phyloP scores from a whole-genome alignment of 2,329 filamentous ascomycete species.

The Aspergillus pseudotamarii region DNA sequence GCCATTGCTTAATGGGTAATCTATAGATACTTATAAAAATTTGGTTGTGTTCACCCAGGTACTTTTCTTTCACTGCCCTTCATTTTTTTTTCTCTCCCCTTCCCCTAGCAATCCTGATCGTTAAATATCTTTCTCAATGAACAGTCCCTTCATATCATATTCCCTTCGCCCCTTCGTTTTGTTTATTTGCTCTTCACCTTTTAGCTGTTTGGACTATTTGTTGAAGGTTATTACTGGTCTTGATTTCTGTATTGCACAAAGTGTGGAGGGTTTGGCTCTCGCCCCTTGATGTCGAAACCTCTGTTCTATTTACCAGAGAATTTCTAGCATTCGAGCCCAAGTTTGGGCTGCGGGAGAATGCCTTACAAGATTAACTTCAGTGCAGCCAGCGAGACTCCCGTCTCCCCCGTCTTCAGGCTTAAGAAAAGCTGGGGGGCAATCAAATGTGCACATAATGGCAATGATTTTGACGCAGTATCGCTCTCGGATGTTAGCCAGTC shows the following conservation, averaged over 20 bases:
- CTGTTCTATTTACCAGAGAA: background rate
- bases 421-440: constrained; percentile 20
- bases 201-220: background rate
- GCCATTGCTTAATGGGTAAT: background rate
- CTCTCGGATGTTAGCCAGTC: background rate
- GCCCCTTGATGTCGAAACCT: background rate
- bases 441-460: constrained; percentile 7
- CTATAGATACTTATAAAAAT: background rate
- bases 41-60: background rate
- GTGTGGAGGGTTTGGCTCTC: background rate
- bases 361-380: constrained; percentile 7
- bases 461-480: constrained; percentile 3
- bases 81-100: background rate
- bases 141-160: background rate
- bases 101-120: background rate
- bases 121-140: background rate
- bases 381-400: background rate
- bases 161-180: background rate
- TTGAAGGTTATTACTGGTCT: background rate
- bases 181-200: background rate
- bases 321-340: background rate
- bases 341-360: constrained; percentile 5
- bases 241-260: background rate
- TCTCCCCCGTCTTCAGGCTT: constrained; percentile 23
- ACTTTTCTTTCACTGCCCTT: background rate